A percentile compares a stretch with the other conserved stretches of the same genome.
These are phyloP conservation scores for Lactarius hengduanensis DNA, from an alignment of 768 basidiomycete species.

Conservation along the genomic window DNA sequence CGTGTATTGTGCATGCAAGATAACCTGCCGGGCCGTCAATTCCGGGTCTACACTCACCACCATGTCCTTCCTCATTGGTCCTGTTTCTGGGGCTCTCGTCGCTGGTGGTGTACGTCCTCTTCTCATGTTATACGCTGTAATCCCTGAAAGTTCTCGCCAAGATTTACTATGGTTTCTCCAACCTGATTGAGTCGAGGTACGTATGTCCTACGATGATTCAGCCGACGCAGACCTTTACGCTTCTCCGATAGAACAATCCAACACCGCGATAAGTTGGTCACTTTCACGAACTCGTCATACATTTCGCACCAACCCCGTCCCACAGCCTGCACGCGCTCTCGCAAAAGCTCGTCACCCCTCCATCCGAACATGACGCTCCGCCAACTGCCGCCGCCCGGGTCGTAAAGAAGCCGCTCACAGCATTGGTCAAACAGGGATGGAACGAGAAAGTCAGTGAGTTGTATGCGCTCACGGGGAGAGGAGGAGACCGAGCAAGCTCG, in stretches of 20 bases:
- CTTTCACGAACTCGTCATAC: not conserved
- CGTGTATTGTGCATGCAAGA: not conserved
- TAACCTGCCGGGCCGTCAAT: not conserved
- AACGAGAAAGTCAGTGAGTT: constrained; percentile 24
- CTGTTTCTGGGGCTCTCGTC: constrained; percentile 66
- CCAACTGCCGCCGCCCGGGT: constrained; percentile 25
- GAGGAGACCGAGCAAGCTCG: constrained; percentile 30
- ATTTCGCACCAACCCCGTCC: not conserved
- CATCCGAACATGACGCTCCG: constrained; percentile 21
- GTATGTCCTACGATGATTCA: constrained; percentile 25
- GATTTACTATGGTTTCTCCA: constrained; percentile 70
- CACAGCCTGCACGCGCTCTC: constrained; percentile 20
- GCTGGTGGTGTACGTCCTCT: constrained; percentile 57
- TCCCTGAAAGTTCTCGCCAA: constrained; percentile 5
- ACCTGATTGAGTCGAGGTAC: constrained; percentile 57
- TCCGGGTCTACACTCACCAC: not conserved
- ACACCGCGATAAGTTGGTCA: constrained; percentile 53
- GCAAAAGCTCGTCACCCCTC: constrained; percentile 16
- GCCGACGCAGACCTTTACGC: constrained; percentile 6
- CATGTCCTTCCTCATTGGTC: constrained; percentile 63
- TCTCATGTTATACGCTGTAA: constrained; percentile 29
- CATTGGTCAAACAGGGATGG: constrained; percentile 25
- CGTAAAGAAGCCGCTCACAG: constrained; percentile 19
- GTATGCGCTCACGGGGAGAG: constrained; percentile 19
- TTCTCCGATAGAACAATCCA: constrained; percentile 48